These are phyloP conservation scores for Neckera pumila DNA, from an alignment of 225 moss, liverwort and hornwort genomes.

Conservation along the genomic window DNA sequence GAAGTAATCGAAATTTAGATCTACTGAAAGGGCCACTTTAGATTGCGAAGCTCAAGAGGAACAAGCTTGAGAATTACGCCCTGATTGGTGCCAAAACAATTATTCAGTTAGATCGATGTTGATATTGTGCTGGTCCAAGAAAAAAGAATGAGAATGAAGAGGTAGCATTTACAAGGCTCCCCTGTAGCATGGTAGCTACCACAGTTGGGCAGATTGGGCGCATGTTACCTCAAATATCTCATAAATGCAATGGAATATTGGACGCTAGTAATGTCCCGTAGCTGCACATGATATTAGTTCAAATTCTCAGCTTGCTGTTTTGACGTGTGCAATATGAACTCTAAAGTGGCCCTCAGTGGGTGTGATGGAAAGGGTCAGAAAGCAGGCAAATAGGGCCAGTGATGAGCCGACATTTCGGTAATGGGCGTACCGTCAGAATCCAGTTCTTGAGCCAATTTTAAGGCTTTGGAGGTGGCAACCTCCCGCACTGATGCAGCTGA, in stretches of 20 bases:
- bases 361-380: not conserved
- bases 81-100: not conserved
- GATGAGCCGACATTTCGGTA: not conserved
- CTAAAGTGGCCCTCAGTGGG: not conserved
- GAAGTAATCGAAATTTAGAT: not conserved
- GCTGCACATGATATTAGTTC: not conserved
- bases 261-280: not conserved
- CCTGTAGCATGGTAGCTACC: not conserved
- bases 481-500: slow-evolving; percentile 70
- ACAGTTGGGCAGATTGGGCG: not conserved
- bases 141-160: not conserved
- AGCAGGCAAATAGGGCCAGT: not conserved
- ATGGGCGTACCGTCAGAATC: slow-evolving; percentile 62
- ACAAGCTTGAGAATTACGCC: not conserved
- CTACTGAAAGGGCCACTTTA: not conserved
- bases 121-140: not conserved
- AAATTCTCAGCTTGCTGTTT: not conserved
- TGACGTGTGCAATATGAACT: not conserved
- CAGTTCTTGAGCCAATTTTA: slow-evolving; percentile 84
- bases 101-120: not conserved
- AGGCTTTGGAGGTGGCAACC: slow-evolving; percentile 48
- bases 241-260: not conserved
- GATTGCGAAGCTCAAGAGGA: not conserved
- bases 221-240: not conserved
- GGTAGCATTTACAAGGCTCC: not conserved